A percentile compares a stretch with the other conserved stretches of the same genome.
These are phyloP conservation scores for Bassia scoparia DNA, from an alignment of 148 eudicot genomes.

Conservation along the genomic window DNA sequence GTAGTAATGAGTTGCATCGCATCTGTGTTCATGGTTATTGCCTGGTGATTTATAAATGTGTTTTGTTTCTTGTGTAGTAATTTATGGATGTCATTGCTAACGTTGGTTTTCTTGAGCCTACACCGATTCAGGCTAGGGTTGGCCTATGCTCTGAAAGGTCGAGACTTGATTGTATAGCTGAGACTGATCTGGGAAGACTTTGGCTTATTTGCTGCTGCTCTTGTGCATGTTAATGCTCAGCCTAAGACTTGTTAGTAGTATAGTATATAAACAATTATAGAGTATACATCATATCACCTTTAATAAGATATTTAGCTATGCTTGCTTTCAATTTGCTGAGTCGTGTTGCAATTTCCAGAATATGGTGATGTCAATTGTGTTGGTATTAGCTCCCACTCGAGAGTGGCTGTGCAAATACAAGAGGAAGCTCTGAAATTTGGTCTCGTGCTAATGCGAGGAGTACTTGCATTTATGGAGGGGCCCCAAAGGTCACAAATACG, in stretches of 20 bases:
- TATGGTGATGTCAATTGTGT: conserved; percentile 88
- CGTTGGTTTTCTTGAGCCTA: conserved; percentile 88
- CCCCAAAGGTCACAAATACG: conserved; percentile 99
- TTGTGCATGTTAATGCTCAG: conserved; percentile 89
- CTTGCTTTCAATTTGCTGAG: conserved; percentile 2
- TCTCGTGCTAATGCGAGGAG: conserved; percentile 58
- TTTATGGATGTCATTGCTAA: conserved; percentile 66
- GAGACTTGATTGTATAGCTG: conserved; percentile 95
- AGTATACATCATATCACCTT: too few species aligned
- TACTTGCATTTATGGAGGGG: conserved; percentile 95
- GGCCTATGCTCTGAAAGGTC: conserved; percentile 99
- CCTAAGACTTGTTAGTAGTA: conserved; percentile 62
- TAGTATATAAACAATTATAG: background rate
- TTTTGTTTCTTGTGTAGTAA: conserved; percentile 41
- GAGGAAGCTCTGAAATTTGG: conserved; percentile 76
- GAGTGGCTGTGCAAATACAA: conserved; percentile 99
- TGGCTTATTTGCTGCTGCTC: conserved; percentile 85
- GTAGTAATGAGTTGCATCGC: background rate
- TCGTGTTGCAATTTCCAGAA: conserved; percentile 36
- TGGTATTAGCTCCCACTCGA: conserved; percentile 92
- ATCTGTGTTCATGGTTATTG: conserved; percentile 2
- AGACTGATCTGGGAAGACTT: conserved; percentile 96
- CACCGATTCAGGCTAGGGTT: conserved; percentile 96
- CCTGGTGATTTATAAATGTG: conserved; percentile 1
- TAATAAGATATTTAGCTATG: background rate